Base-by-base conservation (phyloP, 2,329 filamentous ascomycete species). In the Botrytis squamosa region DNA sequence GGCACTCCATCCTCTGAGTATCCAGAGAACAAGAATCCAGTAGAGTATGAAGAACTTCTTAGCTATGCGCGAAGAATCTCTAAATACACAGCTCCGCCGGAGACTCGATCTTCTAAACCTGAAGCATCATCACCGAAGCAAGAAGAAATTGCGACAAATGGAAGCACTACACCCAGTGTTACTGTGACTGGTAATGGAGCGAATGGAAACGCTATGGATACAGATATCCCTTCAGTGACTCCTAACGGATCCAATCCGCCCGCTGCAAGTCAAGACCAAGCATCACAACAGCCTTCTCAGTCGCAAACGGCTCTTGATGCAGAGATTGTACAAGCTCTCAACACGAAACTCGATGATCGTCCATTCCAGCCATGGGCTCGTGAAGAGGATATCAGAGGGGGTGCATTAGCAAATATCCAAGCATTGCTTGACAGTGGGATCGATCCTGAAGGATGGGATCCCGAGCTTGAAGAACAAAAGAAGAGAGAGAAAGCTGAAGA, bases 351-450 rank as follows among this genome's bases (percentile, higher is more conserved):
- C 14, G 36, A 64, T 16, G 86, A 87, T 16, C 80, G 87, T 55
- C 80, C 85, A n/a, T 97, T 94, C 83, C 86, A 90, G 65, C 93
- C 93, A 0, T 97, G 93, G 93, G 93, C 93, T 0, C 85, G 85
- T 42, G 90, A 93, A 75, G 88, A 91, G 46, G 87, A 89, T 74
- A 93, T 96, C 75, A 87, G 89, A 46, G 84, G 85, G 25, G 93
- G 93, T 52, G 90, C 90, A 2, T 84, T 97, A 60, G 91, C 90
- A 0, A 84, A 85, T 14, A 87, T 89, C 63, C 90, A 94, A 78
- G 83, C 85, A 38, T 85, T 93, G 75, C 77, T 87, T 8, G 90
- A 92, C 78, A 83, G 85, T 71, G 91, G 90, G 12, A 86, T 88
- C 76, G 88, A 92, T 80, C 89, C 89, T 14, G 86, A 84, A 71